Evolutionary conservation across 139 green algal species (phyloP).

Genomic region (Chlorella sorokiniana): DNA sequence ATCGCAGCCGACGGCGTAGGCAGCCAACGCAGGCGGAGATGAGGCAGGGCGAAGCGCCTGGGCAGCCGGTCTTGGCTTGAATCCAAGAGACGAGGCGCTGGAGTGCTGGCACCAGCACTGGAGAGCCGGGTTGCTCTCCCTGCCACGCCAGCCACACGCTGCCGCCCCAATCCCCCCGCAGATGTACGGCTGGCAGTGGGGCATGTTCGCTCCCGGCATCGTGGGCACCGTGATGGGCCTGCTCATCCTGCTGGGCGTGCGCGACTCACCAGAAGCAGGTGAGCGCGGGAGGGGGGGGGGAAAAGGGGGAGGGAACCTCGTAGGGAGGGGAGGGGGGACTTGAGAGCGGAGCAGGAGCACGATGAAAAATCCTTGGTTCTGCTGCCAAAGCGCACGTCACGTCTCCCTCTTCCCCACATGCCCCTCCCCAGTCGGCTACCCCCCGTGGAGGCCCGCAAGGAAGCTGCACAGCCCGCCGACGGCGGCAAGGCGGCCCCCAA

Average conservation of each 20-base stretch:
- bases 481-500: slow-evolving; percentile 28
- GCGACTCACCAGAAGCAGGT: slow-evolving; percentile 78
- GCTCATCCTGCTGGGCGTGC: slow-evolving; percentile 79
- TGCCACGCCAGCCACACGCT: background rate
- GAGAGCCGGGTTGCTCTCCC: background rate
- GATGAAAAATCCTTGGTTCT: no score
- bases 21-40: no score
- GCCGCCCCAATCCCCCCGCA: slow-evolving; percentile 2
- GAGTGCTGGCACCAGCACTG: no score
- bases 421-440: slow-evolving; percentile 11
- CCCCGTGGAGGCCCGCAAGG: slow-evolving; percentile 27
- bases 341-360: background rate
- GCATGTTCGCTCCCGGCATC: slow-evolving; percentile 90
- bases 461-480: background rate
- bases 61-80: no score
- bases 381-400: no score
- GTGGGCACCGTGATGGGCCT: slow-evolving; percentile 80
- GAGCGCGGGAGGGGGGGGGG: slow-evolving; percentile 83
- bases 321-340: background rate
- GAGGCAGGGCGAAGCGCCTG: no score
- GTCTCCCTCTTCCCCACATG: no score
- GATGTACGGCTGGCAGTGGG: slow-evolving; percentile 76
- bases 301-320: background rate
- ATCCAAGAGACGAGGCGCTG: no score
- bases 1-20: no score